A percentile compares a stretch with the other conserved stretches of the same genome.
These are phyloP conservation scores for Cydonia oblonga DNA, from an alignment of 331 rosid genomes.

Conservation along the genomic window DNA sequence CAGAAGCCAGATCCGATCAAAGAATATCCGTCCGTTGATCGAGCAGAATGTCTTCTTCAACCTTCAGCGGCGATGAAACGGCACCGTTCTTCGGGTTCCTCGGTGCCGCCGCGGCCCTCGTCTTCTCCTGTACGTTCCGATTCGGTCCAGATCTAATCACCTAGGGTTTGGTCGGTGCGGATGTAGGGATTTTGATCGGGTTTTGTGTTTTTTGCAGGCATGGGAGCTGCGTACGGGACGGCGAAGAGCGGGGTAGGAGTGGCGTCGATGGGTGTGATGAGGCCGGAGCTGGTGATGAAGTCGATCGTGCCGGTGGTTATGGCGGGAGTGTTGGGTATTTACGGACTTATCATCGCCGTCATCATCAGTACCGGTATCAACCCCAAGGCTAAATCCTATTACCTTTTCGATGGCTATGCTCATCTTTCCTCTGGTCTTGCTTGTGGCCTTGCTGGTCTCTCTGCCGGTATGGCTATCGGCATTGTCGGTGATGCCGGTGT, in stretches of 20 bases:
- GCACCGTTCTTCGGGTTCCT: conserved; percentile 57
- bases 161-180: background rate
- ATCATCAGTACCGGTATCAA: conserved; percentile 54
- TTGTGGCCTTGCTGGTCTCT: conserved; percentile 58
- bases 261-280: conserved; percentile 62
- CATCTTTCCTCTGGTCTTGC: conserved; percentile 60
- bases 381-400: conserved; percentile 55
- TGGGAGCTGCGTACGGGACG: conserved; percentile 62
- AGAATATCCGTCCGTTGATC: background rate
- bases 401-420: conserved; percentile 55
- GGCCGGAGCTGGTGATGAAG: conserved; percentile 61
- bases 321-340: conserved; percentile 58
- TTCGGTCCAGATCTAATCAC: background rate
- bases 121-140: conserved; percentile 35
- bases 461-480: conserved; percentile 61
- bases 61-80: conserved; percentile 55
- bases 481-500: conserved; percentile 62
- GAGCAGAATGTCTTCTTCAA: conserved; percentile 24
- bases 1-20: conserved; percentile 14
- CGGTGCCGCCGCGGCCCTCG: conserved; percentile 56
- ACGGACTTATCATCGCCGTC: conserved; percentile 48
- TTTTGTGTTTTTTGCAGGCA: conserved; percentile 19
- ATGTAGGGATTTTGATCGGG: conserved; percentile 8
- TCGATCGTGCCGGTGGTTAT: conserved; percentile 60
- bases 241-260: conserved; percentile 61